Base-by-base conservation (phyloP, 192 early-diverging fungal species). In the Coemansia sp. region DNA sequence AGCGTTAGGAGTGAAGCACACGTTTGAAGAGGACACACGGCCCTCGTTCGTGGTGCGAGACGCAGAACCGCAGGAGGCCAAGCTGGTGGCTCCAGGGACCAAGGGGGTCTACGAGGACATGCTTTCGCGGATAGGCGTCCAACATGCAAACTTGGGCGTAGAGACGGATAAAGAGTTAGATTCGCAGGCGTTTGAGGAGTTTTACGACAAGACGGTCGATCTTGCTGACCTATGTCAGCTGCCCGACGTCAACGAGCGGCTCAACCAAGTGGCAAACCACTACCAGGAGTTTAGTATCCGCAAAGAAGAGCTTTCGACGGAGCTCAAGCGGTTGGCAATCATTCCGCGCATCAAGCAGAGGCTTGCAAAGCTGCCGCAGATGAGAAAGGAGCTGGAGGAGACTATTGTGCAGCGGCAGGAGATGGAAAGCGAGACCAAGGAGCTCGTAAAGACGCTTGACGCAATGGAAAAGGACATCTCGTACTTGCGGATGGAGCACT, bases 91-190 rank as follows among this genome's bases (percentile, higher is more conserved):
- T 0, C 80, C 80, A 3, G 80, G 75, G 2, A 83, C 80, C 12
- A 83, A 83, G 60, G 80, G 80, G 10, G 80, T 83, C 14, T 83
- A 83, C 63, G 80, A 83, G 63, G 80, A 83, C 63, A 83, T 83
- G 80, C 66, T 83, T 4, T 62, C 76, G 59, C 75, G 80, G 9
- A 77, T 83, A 16, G 80, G 80, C 26, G 80, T 83, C 8, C 80
- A 83, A 49, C 75, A 83, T 41, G 76, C 72, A 5, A 83, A 77
- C 41, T 33, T 83, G 33, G 72, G 75, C 9, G 67, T 73, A 12
- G 79, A 81, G 4, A 67, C 68, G 45, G 51, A 26, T 8, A 53
- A 73, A 41, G 80, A 77, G 51, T 55, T 83, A 58, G 80, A 83
- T 39, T 45, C 75, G 21, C 75, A 71, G 62, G 80, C 75, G 20